Base-by-base conservation (phyloP, 192 early-diverging fungal genomes). In the Dissophora globulifera region DNA sequence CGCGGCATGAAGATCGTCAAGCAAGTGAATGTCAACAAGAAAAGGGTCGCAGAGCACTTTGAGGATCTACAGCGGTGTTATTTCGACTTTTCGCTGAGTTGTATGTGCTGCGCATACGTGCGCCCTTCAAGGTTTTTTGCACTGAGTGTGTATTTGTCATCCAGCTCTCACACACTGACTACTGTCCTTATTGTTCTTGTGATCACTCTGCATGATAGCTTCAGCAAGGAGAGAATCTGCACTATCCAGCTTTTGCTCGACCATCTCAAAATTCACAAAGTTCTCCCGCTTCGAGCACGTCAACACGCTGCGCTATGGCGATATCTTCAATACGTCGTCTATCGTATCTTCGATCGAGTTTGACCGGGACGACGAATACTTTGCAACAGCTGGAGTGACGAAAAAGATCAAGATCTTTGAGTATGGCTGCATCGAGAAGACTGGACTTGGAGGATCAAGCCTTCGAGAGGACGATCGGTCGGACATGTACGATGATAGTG, bases 301-400 rank as follows among this genome's bases (percentile, higher is more conserved):
- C 56, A 93, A 95, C 17, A 91, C 84, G 1, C 80, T 99, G 29
- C 81, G 91, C 41, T 96, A 94, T 76, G 89, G 88, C 10, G 93
- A 97, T 68, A 87, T 84, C 48, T 86, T 72, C 16, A 81, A 81
- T 0, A 82, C 78, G 13, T 87, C 92, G 0, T 92, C 92, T 1
- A 96, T 99, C 62, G 93, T 99, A 3, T 93, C 92, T 0, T 91
- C 93, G 33, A 93, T 99, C 43, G 95, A 95, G 74, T 97, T 99
- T 84, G 94, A 96, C 79, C 83, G 89, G 41, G 96, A 99, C 66
- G 92, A 95, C 56, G 92, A 95, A 78, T 91, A 90, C 43, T 96
- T 99, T 87, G 97, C 96, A 1, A 92, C 92, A 0, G 96, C 93
- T 33, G 96, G 96, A 17, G 94, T 96, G 2, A 93, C 91, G 7